Evolutionary conservation across 2,329 filamentous ascomycete genomes (phyloP).

Genomic region (Cladosporium oxysporum): DNA sequence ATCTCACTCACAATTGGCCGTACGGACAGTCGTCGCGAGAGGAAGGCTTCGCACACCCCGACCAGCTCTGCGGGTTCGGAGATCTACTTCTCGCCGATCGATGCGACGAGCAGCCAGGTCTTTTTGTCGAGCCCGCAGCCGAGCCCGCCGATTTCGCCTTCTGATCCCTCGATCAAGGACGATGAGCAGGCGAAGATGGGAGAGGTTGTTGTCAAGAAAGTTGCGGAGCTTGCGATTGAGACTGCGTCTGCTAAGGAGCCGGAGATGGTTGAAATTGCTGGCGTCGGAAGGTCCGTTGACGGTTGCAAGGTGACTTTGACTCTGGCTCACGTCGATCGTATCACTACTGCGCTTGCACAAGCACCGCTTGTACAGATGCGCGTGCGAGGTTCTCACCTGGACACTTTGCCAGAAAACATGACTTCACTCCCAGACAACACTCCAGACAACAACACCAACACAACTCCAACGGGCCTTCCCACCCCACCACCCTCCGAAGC

Average conservation of each 20-base stretch:
- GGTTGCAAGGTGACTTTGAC: conserved; percentile 24
- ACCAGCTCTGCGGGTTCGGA: conserved; percentile 21
- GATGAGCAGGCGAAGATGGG: not conserved
- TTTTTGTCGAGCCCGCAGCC: conserved; percentile 30
- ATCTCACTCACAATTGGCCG: conserved; percentile 1
- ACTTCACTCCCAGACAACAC: not conserved
- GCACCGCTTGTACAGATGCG: conserved; percentile 7
- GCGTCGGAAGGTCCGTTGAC: conserved; percentile 10
- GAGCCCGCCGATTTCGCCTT: conserved; percentile 24
- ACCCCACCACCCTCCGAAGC: conserved; percentile 24
- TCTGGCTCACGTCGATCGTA: not conserved
- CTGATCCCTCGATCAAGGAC: conserved; percentile 14
- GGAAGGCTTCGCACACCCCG: conserved; percentile 8
- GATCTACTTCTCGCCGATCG: conserved; percentile 33
- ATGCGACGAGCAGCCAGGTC: conserved; percentile 26
- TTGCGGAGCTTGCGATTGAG: not conserved
- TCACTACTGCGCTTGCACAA: conserved; percentile 5
- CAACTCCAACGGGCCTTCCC: not conserved
- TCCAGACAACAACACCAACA: not conserved
- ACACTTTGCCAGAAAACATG: conserved; percentile 10
- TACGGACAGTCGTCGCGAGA: conserved; percentile 1
- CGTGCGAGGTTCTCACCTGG: conserved; percentile 7
- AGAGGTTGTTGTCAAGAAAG: not conserved
- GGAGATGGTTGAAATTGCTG: conserved; percentile 22
- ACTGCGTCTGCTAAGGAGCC: not conserved